Base-by-base conservation (phyloP, 2,329 filamentous ascomycete species). In the Paraphoma chrysanthemicola region DNA sequence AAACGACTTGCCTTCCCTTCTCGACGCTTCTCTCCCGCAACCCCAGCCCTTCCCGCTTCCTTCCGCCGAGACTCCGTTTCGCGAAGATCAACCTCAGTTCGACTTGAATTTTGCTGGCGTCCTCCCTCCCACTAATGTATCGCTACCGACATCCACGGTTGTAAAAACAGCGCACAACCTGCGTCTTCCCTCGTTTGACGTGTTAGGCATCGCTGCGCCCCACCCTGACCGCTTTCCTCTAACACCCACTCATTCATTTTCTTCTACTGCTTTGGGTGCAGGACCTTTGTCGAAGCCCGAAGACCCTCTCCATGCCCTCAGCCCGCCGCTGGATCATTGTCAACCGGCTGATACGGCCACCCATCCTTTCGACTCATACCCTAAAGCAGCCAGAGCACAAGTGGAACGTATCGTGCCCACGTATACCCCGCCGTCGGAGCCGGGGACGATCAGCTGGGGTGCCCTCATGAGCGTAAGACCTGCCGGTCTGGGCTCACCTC, bases 121-220 rank as follows among this genome's bases (percentile, higher is more conserved):
- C 45, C 61, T 76, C n/a, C 70, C 70, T 18, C 47, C 70, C 28
- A 67, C 60, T 53, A 57, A 66, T 60, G 62, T 69, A 42, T 70
- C 72, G 52, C 68, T 75, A 29, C 69, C 72, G 42, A 62, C 73
- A 30, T 67, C 71, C 33, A 68, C 67, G n/a, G 57, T 72, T 38
- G 45, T 65, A 43, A 77, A 69, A 57, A 65, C 69, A 30, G 66
- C 70, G 43, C 74, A 72, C 53, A 76, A 71, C 56, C 71, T 86
- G 41, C 81, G 83, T 51, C 77, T 86, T 14, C 83, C 83, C 5
- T 82, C 83, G 2, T 85, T 86, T 65, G 79, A 85, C 53, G 73
- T 78, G 16, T 75, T 85, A 48, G 82, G 82, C 33, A 84, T 84
- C 55, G 78, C 79, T 50, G 75, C 77, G 48, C 80, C 81, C 44